phyloP scores from a whole-genome alignment of 192 early-diverging fungal genomes.

The Ambispora gerdemannii region DNA sequence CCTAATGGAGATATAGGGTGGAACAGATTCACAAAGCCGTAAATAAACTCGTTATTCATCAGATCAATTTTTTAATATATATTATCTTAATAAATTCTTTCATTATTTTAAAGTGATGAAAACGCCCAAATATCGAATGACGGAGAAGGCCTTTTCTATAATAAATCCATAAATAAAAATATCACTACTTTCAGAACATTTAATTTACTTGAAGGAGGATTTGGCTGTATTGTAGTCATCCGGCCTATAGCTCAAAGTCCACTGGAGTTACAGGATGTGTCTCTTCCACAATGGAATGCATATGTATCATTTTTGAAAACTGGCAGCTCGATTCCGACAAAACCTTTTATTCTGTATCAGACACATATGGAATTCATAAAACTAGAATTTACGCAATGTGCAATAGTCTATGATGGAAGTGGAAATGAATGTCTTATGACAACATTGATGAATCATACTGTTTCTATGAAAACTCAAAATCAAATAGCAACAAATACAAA shows the following conservation, averaged over 20 bases:
- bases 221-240: neutral
- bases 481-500: neutral
- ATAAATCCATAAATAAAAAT: neutral
- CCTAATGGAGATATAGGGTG: neutral
- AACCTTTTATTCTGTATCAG: neutral
- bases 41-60: neutral
- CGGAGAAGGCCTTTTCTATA: neutral
- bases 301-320: neutral
- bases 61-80: neutral
- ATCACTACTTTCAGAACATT: neutral
- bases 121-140: neutral
- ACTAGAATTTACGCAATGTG: neutral
- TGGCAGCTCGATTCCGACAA: neutral
- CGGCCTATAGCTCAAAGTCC: neutral
- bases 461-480: too few relatives aligned
- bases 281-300: neutral
- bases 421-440: neutral
- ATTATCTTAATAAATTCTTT: neutral
- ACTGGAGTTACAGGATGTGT: neutral
- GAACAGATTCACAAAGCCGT: neutral
- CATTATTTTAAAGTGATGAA: neutral
- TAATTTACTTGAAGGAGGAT: neutral
- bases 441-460: too few relatives aligned
- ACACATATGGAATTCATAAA: neutral
- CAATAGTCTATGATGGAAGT: neutral